phyloP scores from a whole-genome alignment of 352 stramenopile species.

The Pythium myriotylum region DNA sequence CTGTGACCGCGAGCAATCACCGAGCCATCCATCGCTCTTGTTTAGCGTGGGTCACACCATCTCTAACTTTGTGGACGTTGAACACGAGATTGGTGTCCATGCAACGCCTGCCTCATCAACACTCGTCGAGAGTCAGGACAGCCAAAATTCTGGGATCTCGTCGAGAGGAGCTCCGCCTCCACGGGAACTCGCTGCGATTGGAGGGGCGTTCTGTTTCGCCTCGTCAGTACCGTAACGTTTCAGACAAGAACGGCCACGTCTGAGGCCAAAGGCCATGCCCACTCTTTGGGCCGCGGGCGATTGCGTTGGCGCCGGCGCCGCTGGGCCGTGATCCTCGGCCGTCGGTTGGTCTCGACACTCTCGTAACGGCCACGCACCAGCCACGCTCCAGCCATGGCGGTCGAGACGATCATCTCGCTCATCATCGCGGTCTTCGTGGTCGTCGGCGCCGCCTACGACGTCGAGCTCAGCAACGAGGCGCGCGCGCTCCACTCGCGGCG shows the following conservation, averaged over 20 bases:
- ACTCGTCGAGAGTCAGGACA: background rate
- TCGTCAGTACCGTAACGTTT: conserved; percentile 15
- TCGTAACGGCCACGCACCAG: background rate
- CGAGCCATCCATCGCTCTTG: too few relatives aligned
- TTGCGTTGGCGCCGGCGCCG: background rate
- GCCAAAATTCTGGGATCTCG: background rate
- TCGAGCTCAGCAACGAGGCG: conserved; percentile 58
- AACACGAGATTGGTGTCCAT: too few relatives aligned
- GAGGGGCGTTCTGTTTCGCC: background rate
- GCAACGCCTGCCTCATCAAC: too few relatives aligned
- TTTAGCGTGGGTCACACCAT: background rate
- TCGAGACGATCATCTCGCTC: conserved; percentile 52
- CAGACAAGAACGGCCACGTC: conserved; percentile 22
- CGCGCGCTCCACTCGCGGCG: conserved; percentile 53
- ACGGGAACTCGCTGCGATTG: too few relatives aligned
- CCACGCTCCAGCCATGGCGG: conserved; percentile 31
- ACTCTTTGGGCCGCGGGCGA: background rate
- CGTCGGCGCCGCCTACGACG: conserved; percentile 60
- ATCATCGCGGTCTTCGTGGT: conserved; percentile 61
- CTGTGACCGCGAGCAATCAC: too few relatives aligned
- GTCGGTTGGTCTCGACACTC: background rate
- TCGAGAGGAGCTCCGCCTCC: background rate
- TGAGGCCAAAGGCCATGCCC: background rate
- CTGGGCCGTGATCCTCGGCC: background rate
- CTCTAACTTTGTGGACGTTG: too few relatives aligned